Evolutionary conservation across 208 protist genomes (phyloP), one percentile per base, ranked within the genome.

Genomic region (Trypanosoma rangeli): DNA sequence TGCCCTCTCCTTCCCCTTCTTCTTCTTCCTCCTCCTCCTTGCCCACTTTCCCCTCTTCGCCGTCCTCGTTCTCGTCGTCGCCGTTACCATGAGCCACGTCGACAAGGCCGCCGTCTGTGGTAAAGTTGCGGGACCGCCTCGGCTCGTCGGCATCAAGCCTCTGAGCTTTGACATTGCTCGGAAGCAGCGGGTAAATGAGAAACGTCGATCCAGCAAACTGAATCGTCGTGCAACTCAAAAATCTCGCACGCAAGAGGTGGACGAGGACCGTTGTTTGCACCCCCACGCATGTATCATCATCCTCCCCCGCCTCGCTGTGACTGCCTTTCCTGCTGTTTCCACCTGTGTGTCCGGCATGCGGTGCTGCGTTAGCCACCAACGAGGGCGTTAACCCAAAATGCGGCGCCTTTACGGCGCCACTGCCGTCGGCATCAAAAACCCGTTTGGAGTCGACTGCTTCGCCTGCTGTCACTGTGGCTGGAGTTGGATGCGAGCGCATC

Each of bases 141-240:
- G 56, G 33, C 15, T 56, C 52, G 20, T 55, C 39, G 18, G 20
- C 1, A 49, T 65, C 44, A 29, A 29, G 16, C 18, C n/a, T 39
- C 10, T 39, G 55, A 49, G 55, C 35, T n/a, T 37, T 67, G 46
- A 49, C 44, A 37, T 20, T 49, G 16, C 22, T 59, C 16, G 61
- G 65, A 28, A 57, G 56, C 20, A 93, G 31, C 9, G 84, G 87
- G 48, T 84, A 93, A 44, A 89, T 75, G 20, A 93, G 76, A 54
- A 94, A 88, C 0, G 85, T 94, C 59, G 74, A 77, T 65, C 83
- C 85, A n/a, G 78, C 84, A 66, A 93, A 79, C 56, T 80, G 77
- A 62, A 93, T 87, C 10, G 87, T 90, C 20, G 87, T 90, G 74
- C 80, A 90, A 16, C 76, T 76, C 22, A 66, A 72, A 44, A 88